Evolutionary conservation across 2,329 filamentous ascomycete genomes (phyloP).

Genomic region (Colletotrichum gigasporum): DNA sequence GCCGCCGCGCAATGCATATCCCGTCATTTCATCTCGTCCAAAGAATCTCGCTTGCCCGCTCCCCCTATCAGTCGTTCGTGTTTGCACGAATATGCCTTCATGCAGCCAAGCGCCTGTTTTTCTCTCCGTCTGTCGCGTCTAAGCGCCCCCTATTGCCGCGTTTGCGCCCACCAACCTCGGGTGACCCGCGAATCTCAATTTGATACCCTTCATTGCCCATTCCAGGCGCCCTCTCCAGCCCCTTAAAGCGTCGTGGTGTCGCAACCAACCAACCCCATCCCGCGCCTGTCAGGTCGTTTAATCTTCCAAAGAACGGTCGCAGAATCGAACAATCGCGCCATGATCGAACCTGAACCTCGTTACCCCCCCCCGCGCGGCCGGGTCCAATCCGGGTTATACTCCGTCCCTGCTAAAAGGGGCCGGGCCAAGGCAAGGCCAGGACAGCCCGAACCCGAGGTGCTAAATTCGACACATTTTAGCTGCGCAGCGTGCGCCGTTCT

Average conservation of each 20-base stretch:
- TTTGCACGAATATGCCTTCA: too few relatives aligned
- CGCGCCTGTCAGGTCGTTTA: constrained; percentile 4
- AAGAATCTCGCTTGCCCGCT: too few relatives aligned
- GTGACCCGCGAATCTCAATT: background rate
- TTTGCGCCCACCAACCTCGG: background rate
- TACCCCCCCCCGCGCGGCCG: background rate
- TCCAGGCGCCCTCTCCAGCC: background rate
- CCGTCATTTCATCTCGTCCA: background rate
- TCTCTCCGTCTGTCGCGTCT: too few relatives aligned
- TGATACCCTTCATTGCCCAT: background rate
- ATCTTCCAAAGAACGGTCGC: too few relatives aligned
- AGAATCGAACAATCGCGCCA: background rate
- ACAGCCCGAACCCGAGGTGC: too few relatives aligned
- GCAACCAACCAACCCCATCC: too few relatives aligned
- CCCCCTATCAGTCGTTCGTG: too few relatives aligned
- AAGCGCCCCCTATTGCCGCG: background rate
- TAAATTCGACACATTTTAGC: too few relatives aligned
- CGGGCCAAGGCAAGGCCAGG: background rate
- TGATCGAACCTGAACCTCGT: background rate
- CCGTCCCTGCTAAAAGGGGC: constrained; percentile 16
- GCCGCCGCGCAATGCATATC: too few relatives aligned
- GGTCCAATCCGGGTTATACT: constrained; percentile 10
- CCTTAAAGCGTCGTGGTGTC: too few relatives aligned
- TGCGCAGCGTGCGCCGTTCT: too few relatives aligned
- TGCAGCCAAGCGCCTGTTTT: too few relatives aligned